Percentiles rank a stretch among this genome's conserved stretches.
These are phyloP conservation scores for Pseudevernia furfuracea DNA, from an alignment of 495 filamentous ascomycete species.

Conservation along the genomic window DNA sequence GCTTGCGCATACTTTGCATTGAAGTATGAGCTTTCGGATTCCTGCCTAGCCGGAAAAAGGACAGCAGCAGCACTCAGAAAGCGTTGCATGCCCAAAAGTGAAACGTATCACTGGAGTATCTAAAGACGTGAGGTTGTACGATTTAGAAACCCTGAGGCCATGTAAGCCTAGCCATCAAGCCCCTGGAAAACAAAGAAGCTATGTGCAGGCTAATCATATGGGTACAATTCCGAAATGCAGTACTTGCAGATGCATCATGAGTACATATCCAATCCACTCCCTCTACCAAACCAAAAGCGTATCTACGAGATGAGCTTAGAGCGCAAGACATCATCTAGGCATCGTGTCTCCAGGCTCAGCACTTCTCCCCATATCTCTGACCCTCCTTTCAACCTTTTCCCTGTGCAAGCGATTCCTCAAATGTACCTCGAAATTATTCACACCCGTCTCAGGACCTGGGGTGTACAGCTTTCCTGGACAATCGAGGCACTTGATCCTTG, in stretches of 20 bases:
- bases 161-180: background rate
- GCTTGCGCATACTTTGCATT: background rate
- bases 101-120: background rate
- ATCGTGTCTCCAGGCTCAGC: background rate
- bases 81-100: background rate
- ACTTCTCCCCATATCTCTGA: slow-evolving; percentile 18
- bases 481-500: slow-evolving; percentile 80
- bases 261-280: slow-evolving; percentile 3
- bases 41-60: background rate
- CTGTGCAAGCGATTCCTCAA: slow-evolving; percentile 73
- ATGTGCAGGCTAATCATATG: background rate
- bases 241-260: background rate
- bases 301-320: background rate
- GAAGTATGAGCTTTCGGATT: background rate
- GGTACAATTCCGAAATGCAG: background rate
- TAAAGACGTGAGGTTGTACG: background rate
- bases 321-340: background rate
- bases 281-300: background rate
- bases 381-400: slow-evolving; percentile 58
- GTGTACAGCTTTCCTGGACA: slow-evolving; percentile 93
- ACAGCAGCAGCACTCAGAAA: background rate
- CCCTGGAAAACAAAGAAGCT: background rate
- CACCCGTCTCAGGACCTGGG: slow-evolving; percentile 70
- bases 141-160: background rate
- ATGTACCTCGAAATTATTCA: slow-evolving; percentile 86